Evolutionary conservation across 805 yeast species (phyloP).

Genomic region (Schizosaccharomyces octosporus): DNA sequence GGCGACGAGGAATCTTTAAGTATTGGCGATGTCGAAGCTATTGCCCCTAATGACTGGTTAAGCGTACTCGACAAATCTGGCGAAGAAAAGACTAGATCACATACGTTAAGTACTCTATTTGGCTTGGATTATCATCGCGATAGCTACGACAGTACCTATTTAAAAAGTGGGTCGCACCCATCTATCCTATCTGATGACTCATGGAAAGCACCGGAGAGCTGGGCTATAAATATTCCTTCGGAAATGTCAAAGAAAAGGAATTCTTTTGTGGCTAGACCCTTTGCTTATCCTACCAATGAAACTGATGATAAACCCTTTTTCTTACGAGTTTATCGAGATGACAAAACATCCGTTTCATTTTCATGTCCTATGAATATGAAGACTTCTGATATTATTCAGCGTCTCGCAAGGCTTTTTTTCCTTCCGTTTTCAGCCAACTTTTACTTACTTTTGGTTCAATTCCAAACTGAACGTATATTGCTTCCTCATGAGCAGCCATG

Average conservation of each 20-base stretch:
- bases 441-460: conserved; percentile 35
- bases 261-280: background rate
- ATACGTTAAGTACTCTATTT: background rate
- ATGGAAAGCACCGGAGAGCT: background rate
- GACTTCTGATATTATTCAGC: conserved; percentile 44
- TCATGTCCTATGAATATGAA: conserved; percentile 59
- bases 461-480: conserved; percentile 23
- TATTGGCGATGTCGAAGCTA: background rate
- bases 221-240: conserved; percentile 1
- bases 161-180: background rate
- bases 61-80: background rate
- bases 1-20: background rate
- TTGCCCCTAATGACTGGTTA: background rate
- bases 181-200: conserved; percentile 1
- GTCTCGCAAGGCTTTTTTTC: conserved; percentile 56
- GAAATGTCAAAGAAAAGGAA: background rate
- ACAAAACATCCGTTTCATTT: conserved; percentile 63
- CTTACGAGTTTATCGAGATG: conserved; percentile 55
- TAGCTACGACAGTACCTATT: background rate
- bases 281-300: background rate
- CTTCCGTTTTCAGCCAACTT: conserved; percentile 45
- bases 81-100: background rate
- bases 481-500: conserved; percentile 55
- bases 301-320: background rate
- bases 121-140: background rate